These are phyloP conservation scores for Meyerozyma smithsonii DNA, from an alignment of 1,139 yeast species.

Conservation along the genomic window DNA sequence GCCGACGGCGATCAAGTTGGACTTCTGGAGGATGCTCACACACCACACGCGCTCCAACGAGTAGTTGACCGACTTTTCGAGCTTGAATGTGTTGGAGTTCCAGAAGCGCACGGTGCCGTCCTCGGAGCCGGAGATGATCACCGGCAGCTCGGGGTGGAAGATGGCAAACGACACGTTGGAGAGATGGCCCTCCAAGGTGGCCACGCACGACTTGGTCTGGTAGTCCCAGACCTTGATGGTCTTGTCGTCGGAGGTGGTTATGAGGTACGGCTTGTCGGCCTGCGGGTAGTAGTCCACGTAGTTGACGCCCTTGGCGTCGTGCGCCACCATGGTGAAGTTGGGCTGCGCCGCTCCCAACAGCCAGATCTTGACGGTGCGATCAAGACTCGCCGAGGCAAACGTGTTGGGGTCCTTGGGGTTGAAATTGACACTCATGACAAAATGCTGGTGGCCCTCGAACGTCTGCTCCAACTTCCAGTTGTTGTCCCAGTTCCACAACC, in stretches of 20 bases:
- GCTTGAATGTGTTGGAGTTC: slow-evolving; percentile 75
- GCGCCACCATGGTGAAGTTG: slow-evolving; percentile 87
- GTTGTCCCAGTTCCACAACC: slow-evolving; percentile 96
- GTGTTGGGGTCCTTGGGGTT: slow-evolving; percentile 98
- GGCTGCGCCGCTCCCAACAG: slow-evolving; percentile 86
- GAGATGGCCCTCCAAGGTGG: slow-evolving; percentile 89
- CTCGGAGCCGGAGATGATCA: slow-evolving; percentile 79
- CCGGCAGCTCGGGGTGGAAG: slow-evolving; percentile 93
- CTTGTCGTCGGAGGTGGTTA: slow-evolving; percentile 90
- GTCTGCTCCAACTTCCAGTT: slow-evolving; percentile 87
- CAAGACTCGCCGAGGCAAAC: slow-evolving; percentile 95
- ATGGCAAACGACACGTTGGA: slow-evolving; percentile 94
- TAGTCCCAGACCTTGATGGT: slow-evolving; percentile 95
- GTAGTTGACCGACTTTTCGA: slow-evolving; percentile 86
- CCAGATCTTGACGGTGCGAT: slow-evolving; percentile 96
- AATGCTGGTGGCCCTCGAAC: slow-evolving; percentile 94
- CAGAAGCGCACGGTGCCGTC: slow-evolving; percentile 77
- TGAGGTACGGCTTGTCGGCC: slow-evolving; percentile 92
- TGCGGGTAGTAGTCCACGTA: slow-evolving; percentile 96
- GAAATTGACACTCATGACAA: slow-evolving; percentile 89
- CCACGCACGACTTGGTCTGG: slow-evolving; percentile 93
- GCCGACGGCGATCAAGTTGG: slow-evolving; percentile 85
- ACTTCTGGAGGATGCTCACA: slow-evolving; percentile 68
- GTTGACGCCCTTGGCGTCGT: slow-evolving; percentile 90
- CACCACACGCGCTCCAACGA: slow-evolving; percentile 98